phyloP scores from a whole-genome alignment of 2,329 filamentous ascomycete genomes.

The Colletotrichum sp. region DNA sequence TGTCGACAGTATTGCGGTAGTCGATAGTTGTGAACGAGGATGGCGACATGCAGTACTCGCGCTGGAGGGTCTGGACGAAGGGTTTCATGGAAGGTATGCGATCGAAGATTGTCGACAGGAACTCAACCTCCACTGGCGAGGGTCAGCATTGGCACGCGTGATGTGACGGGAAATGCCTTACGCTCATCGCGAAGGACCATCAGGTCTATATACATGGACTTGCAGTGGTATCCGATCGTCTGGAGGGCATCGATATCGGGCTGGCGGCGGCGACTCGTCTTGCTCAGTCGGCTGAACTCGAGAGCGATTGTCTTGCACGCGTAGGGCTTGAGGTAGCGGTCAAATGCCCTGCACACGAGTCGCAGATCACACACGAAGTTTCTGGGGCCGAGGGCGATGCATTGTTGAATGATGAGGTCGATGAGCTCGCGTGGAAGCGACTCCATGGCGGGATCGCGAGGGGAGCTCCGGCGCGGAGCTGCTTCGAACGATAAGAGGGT shows the following conservation, averaged over 20 bases:
- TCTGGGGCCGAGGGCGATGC: constrained; percentile 46
- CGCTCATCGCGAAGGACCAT: constrained; percentile 58
- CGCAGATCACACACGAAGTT: constrained; percentile 50
- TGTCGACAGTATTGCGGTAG: constrained; percentile 44
- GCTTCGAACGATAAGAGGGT: background rate
- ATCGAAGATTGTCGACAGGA: constrained; percentile 50
- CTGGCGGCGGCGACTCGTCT: constrained; percentile 33
- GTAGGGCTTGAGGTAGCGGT: constrained; percentile 49
- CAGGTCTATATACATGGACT: constrained; percentile 55
- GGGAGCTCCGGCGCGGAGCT: background rate
- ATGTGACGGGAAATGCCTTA: constrained; percentile 25
- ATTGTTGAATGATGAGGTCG: constrained; percentile 48
- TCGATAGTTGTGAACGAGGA: constrained; percentile 54
- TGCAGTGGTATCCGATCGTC: constrained; percentile 52
- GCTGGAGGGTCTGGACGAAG: constrained; percentile 48
- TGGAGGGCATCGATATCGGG: constrained; percentile 46
- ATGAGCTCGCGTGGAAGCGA: constrained; percentile 53
- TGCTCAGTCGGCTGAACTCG: constrained; percentile 54
- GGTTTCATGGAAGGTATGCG: constrained; percentile 49
- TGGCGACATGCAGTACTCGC: constrained; percentile 53
- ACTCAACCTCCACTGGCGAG: constrained; percentile 50
- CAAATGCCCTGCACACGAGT: constrained; percentile 54
- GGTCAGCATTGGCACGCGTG: background rate
- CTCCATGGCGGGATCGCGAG: constrained; percentile 40
- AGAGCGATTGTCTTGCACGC: constrained; percentile 53